These are phyloP conservation scores for Hibiscus mutabilis DNA, from an alignment of 345 rosid genomes.

Conservation along the genomic window DNA sequence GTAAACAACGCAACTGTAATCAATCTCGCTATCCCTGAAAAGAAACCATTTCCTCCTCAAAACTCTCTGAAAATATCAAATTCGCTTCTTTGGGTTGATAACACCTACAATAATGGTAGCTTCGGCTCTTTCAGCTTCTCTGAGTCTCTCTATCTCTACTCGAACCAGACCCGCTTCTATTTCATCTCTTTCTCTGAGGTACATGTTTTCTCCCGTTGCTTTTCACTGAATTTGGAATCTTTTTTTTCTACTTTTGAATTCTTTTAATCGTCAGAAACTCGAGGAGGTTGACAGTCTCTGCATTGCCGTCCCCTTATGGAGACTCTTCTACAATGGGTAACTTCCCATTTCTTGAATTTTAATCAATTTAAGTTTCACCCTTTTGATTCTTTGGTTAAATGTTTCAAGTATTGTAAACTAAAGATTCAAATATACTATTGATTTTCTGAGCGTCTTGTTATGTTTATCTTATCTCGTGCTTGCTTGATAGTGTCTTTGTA, in stretches of 20 bases:
- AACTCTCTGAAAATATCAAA: neutral
- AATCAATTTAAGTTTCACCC: neutral
- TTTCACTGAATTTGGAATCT: neutral
- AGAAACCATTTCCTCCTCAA: neutral
- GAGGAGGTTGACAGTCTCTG: neutral
- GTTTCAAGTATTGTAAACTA: neutral
- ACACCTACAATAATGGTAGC: neutral
- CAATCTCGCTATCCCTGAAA: neutral
- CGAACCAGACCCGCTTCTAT: constrained; percentile 1
- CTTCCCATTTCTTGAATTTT: neutral
- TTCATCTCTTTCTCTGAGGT: constrained; percentile 3
- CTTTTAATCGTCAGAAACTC: constrained; percentile 6
- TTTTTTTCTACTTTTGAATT: neutral
- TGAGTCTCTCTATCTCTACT: neutral
- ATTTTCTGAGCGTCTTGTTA: neutral
- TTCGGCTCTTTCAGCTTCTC: constrained; percentile 6
- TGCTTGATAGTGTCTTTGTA: neutral
- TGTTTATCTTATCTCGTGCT: neutral
- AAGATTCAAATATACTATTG: neutral
- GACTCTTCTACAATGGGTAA: constrained; percentile 9
- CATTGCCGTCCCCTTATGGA: constrained; percentile 4
- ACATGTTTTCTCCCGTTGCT: neutral
- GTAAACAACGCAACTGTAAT: neutral
- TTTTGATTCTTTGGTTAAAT: neutral
- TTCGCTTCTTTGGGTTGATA: neutral